Evolutionary conservation across 2,329 filamentous ascomycete species (phyloP), one percentile per base, ranked within the genome.

Genomic region (Stemphylium beticola): DNA sequence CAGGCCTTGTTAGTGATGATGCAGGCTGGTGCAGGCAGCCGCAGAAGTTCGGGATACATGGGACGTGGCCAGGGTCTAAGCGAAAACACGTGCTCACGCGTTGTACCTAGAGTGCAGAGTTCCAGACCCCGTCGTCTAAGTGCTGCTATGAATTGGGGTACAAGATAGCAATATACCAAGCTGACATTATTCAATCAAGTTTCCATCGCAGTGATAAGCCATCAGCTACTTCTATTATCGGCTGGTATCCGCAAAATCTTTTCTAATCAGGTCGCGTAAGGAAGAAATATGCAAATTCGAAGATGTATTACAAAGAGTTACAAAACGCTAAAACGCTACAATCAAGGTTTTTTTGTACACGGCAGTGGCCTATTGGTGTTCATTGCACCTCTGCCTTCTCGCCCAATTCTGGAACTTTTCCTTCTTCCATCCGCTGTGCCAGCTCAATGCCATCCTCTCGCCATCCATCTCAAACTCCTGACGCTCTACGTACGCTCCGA

Each of bases 341-440:
- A 20, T 43, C 2, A 26, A 46, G 34, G 15, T 38, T 11, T 29
- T 29, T 29, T 11, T 29, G 26, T 29, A 29, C 26, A 31, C 18
- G 11, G 26, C 17, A 20, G 33, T 5, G 18, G 34, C 47, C 43
- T 52, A 40, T 20, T 54, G 54, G 18, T 54, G 53, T 36, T 56
- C 41, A 44, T 67, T 71, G 46, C 69, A 73, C 38, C 64, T 56
- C 49, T 74, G 66, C 36, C 68, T 64, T 8, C 59, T 60, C 7
- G 67, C 65, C 68, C 67, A 74, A 4, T 49, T 42, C 26, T 61
- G 54, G 33, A 74, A 73, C 29, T 56, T 61, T 2, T 64, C 62
- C 43, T 69, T 72, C 33, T 56, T 64, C 69, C 69, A 74, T 14
- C 71, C 71, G 37, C 71, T 74, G 50, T 55, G 65, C 69, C 68